phyloP scores from a whole-genome alignment of 2,329 filamentous ascomycete species.

The Arachnopeziza araneosa region DNA sequence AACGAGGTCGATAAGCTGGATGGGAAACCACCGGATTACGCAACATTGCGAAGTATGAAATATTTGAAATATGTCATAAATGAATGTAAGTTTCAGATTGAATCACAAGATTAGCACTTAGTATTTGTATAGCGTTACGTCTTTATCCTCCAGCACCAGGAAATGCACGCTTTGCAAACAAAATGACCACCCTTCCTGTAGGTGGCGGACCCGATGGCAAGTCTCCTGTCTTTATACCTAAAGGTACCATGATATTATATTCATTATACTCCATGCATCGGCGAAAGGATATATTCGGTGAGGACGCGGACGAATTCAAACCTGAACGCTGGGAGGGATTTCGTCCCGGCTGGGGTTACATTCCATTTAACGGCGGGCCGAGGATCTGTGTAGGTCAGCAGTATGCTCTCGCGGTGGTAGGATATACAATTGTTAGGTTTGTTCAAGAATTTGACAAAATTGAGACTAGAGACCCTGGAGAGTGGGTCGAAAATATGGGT shows the following conservation, averaged over 20 bases:
- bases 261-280: conserved; percentile 33
- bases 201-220: conserved; percentile 46
- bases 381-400: conserved; percentile 27
- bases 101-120: neutral
- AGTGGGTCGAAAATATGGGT: too few species aligned
- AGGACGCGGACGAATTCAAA: conserved; percentile 14
- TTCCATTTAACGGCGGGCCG: conserved; percentile 28
- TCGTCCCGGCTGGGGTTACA: conserved; percentile 39
- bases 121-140: conserved; percentile 37
- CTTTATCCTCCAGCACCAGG: conserved; percentile 48
- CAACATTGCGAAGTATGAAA: conserved; percentile 50
- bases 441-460: conserved; percentile 29
- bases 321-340: conserved; percentile 21
- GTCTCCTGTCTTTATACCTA: conserved; percentile 44
- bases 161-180: conserved; percentile 43
- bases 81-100: conserved; percentile 34
- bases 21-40: conserved; percentile 40
- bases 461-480: conserved; percentile 20
- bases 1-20: conserved; percentile 36
- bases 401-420: conserved; percentile 33
- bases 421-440: conserved; percentile 31
- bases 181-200: conserved; percentile 44
- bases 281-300: conserved; percentile 25
- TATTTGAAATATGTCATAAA: conserved; percentile 56
- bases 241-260: conserved; percentile 39